Base-by-base conservation (phyloP, 176 grass and related monocot species). In the Ensete glaucum region DNA sequence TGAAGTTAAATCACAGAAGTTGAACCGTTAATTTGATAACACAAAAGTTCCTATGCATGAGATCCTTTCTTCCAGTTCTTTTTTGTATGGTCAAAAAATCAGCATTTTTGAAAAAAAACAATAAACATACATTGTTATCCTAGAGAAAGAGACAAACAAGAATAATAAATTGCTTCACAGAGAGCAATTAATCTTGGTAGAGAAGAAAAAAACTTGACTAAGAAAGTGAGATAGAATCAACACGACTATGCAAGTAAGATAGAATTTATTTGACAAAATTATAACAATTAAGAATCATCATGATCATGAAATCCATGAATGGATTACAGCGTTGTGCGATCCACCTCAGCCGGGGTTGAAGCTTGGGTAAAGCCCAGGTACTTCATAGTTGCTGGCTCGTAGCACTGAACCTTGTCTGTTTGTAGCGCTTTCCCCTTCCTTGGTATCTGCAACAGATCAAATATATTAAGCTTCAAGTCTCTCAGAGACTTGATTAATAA, bases 341-440 rank as follows among this genome's bases (percentile, higher is more conserved):
- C 60, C 83, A 99, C 95, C 90, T 94, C 95, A 17, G 87, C 88
- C 82, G 90, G 86, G 76, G 82, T 89, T 73, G 94, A 72, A 59
- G 86, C 90, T 26, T 86, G 95, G 69, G 91, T 94, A 75, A 69
- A 84, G 6, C 95, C 95, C 53, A 99, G 68, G 77, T 99, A 99
- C 73, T 99, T 99, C 95, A 99, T 99, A 2, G 88, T 99, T 34
- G 95, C 95, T 20, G 95, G 95, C 55, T 99, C 95, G 19, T 99
- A 99, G 83, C 95, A 99, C 58, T 76, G 88, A 56, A 99, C 88
- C 85, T 81, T 91, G 72, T 99, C 90, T 19, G 75, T 78, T 76
- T 94, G 95, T 19, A 68, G 17, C 34, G 78, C 23, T 83, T 79
- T 99, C 53, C 90, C 88, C 86, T 85, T 93, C 58, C 88, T 84